Percentiles rank a stretch among this genome's conserved stretches.
Conservation (phyloP, 108 stramenopile species). For the Parietichytrium sp. region DNA sequence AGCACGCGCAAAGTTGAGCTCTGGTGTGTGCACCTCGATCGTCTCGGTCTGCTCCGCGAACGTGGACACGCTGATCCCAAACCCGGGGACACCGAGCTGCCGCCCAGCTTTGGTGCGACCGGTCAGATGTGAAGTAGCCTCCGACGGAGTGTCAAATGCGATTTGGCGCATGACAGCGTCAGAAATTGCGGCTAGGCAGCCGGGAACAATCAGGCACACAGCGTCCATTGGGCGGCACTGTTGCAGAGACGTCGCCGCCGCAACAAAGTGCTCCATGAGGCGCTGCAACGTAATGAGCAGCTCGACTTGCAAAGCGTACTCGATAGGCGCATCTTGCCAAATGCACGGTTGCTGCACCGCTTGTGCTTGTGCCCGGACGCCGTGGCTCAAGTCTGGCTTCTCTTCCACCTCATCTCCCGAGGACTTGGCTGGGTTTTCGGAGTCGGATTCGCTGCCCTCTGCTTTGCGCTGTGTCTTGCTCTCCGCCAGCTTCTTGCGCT, state of each 20-base stretch:
- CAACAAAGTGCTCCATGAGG: slow-evolving; percentile 47
- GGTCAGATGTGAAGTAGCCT: slow-evolving; percentile 41
- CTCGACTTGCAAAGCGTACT: slow-evolving; percentile 44
- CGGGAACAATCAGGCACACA: slow-evolving; percentile 37
- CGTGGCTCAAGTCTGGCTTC: background rate
- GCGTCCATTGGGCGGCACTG: slow-evolving; percentile 45
- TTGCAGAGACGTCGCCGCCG: slow-evolving; percentile 42
- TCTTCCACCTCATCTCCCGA: background rate
- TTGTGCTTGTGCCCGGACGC: background rate
- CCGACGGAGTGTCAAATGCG: slow-evolving; percentile 42
- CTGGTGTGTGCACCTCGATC: slow-evolving; percentile 44
- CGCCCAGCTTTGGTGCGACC: slow-evolving; percentile 24
- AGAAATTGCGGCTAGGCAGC: slow-evolving; percentile 39
- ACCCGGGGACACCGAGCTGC: slow-evolving; percentile 42
- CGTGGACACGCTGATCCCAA: slow-evolving; percentile 40
- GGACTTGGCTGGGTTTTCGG: background rate
- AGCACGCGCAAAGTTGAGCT: slow-evolving; percentile 37
- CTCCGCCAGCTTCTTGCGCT: background rate
- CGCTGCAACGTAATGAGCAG: slow-evolving; percentile 41
- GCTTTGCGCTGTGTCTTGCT: background rate
- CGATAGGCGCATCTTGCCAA: slow-evolving; percentile 41
- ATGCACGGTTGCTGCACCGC: slow-evolving; percentile 32
- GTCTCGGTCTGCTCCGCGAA: slow-evolving; percentile 48
- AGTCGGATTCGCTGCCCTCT: background rate
- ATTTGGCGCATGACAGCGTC: slow-evolving; percentile 45